Evolutionary conservation across 2,329 filamentous ascomycete genomes (phyloP).

Genomic region (Trichoderma oligosporum): DNA sequence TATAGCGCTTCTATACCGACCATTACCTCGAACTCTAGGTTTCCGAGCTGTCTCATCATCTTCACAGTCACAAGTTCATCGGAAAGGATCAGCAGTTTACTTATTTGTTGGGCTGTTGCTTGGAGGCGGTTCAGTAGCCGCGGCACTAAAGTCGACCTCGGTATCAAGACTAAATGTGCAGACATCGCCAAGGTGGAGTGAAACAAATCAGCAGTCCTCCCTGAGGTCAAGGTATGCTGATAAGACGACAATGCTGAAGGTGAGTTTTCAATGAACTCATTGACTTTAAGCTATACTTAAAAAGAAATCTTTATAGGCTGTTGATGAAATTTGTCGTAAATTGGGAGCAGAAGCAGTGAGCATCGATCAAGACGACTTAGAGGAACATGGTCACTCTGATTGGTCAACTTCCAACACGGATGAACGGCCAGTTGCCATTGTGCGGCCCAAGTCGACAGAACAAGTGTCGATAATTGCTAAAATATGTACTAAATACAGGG

Average conservation of each 20-base stretch:
- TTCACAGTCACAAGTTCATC: background rate
- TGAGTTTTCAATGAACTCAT: background rate
- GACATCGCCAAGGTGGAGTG: slow-evolving; percentile 20
- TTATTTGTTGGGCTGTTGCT: slow-evolving; percentile 4
- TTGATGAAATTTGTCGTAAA: slow-evolving; percentile 21
- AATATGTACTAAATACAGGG: slow-evolving; percentile 57
- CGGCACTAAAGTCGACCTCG: background rate
- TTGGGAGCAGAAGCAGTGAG: slow-evolving; percentile 57
- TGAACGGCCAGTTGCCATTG: slow-evolving; percentile 60
- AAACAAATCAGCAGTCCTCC: background rate
- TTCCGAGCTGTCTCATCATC: slow-evolving; percentile 1
- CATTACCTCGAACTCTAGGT: background rate
- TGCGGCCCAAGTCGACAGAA: slow-evolving; percentile 60
- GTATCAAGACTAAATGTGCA: background rate
- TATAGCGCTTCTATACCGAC: background rate
- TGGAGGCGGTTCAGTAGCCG: slow-evolving; percentile 7
- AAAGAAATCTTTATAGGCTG: slow-evolving; percentile 16
- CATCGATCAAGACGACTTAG: slow-evolving; percentile 61
- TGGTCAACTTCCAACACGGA: slow-evolving; percentile 67
- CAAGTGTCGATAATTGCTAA: slow-evolving; percentile 61
- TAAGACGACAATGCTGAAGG: slow-evolving; percentile 25
- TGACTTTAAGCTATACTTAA: background rate
- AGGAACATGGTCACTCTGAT: slow-evolving; percentile 64
- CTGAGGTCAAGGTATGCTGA: slow-evolving; percentile 25
- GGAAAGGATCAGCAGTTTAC: background rate